These are phyloP conservation scores for Kwoniella heveanensis DNA, from an alignment of 768 basidiomycete genomes.

Conservation along the genomic window DNA sequence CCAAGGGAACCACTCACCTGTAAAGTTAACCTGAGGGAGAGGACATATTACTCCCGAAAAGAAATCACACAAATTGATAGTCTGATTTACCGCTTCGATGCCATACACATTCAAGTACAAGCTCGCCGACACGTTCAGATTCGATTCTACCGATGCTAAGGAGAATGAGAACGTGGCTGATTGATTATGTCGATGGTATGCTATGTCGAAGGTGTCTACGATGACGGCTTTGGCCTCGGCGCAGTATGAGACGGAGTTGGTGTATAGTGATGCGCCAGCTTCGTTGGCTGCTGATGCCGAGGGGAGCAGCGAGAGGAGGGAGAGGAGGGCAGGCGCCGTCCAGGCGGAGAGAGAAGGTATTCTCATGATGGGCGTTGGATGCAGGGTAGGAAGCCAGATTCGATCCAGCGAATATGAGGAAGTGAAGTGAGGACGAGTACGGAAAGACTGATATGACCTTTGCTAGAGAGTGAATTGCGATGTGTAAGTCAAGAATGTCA, in stretches of 20 bases:
- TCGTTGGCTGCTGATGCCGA: slow-evolving; percentile 13
- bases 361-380: slow-evolving; percentile 16
- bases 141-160: slow-evolving; percentile 71
- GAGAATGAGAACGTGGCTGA: slow-evolving; percentile 82
- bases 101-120: slow-evolving; percentile 87
- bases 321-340: neutral
- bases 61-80: slow-evolving; percentile 80
- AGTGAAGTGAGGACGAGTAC: neutral
- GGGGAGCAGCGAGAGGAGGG: slow-evolving; percentile 16
- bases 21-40: slow-evolving; percentile 79
- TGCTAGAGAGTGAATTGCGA: no score
- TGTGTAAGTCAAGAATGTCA: no score
- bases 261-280: slow-evolving; percentile 31
- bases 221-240: slow-evolving; percentile 47
- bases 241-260: slow-evolving; percentile 52
- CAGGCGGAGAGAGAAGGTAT: slow-evolving; percentile 21
- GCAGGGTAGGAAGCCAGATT: no score
- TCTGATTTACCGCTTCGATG: slow-evolving; percentile 74
- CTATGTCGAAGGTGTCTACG: slow-evolving; percentile 50
- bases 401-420: no score
- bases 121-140: slow-evolving; percentile 77
- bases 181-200: slow-evolving; percentile 55
- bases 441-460: no score
- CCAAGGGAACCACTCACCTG: slow-evolving; percentile 59
- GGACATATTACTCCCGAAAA: slow-evolving; percentile 79